A percentile compares a stretch with the other conserved stretches of the same genome.
These are phyloP conservation scores for Neospermospora avenae DNA, from an alignment of 2,329 filamentous ascomycete genomes.

Conservation along the genomic window DNA sequence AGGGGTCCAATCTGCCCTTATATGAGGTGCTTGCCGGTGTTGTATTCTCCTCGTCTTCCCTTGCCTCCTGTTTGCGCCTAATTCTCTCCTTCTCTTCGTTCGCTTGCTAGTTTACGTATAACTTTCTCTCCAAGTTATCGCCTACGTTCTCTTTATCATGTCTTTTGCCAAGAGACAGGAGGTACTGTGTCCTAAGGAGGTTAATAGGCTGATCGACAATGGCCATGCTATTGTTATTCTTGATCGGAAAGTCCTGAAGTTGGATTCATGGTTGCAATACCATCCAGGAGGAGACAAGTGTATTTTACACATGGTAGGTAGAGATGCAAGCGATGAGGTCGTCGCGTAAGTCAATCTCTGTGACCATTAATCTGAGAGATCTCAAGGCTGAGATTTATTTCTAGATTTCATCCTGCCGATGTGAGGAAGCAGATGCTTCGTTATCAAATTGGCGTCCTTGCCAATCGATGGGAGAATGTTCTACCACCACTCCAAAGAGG, in stretches of 20 bases:
- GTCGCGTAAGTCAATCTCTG: slow-evolving; percentile 60
- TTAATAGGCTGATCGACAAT: slow-evolving; percentile 77
- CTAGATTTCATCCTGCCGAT: slow-evolving; percentile 74
- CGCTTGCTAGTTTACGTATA: not conserved
- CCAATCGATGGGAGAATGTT: slow-evolving; percentile 81
- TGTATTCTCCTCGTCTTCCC: not conserved
- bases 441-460: slow-evolving; percentile 76
- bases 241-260: slow-evolving; percentile 73
- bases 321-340: slow-evolving; percentile 89
- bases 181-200: slow-evolving; percentile 46
- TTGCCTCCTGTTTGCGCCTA: not conserved
- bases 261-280: slow-evolving; percentile 79
- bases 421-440: slow-evolving; percentile 42
- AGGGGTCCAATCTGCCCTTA: not conserved
- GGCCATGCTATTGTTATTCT: slow-evolving; percentile 76
- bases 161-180: not conserved
- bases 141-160: slow-evolving; percentile 1
- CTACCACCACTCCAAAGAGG: slow-evolving; percentile 78
- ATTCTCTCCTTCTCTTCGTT: not conserved
- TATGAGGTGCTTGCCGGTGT: not conserved
- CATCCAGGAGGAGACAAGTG: slow-evolving; percentile 88
- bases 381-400: not conserved
- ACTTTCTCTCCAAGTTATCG: not conserved
- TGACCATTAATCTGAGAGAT: not conserved
- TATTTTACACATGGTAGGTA: slow-evolving; percentile 85